Evolutionary conservation across 1,284 basidiomycete species (phyloP), one percentile per base, ranked within the genome.

Genomic region (Cystobasidium sp.): DNA sequence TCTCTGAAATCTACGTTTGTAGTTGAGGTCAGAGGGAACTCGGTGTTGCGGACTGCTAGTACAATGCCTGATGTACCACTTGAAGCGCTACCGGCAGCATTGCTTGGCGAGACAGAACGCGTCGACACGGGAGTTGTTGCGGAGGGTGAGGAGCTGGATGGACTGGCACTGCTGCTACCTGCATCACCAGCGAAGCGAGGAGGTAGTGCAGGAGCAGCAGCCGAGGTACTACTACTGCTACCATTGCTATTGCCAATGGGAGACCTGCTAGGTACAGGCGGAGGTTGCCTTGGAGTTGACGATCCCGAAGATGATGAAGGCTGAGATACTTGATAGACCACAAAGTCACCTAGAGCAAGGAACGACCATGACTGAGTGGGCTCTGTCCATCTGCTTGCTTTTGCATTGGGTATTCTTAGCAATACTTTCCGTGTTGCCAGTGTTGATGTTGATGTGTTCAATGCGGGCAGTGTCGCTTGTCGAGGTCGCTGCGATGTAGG

Each of bases 341-440:
- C 20, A 20, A 73, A 58, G 22, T 73, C 70, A 18, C 70, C 70
- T 20, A 73, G 63, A 8, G 62, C 63, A 20, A 73, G 52, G 49
- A 73, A 73, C 22, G n/a, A 22, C 70, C 63, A 65, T 16, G 51
- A 31, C 39, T 65, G 49, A 18, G 63, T 47, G 5, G 41, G n/a
- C 41, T 41, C 39, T 22, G 43, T 24, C 56, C 62, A 62, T 44
- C 63, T 65, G 22, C 49, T 64, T 55, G 70, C 70, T 41, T 73
- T 73, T 22, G 70, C 70, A 55, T 73, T 73, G 39, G 70, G 63
- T 44, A 73, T 55, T 37, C 53, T 66, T n/a, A 73, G 63, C 61
- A 73, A 52, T 20, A 73, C 39, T n/a, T 62, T 64, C 51, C 70
- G 61, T 22, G 61, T 31, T 37, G 61, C 46, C 4, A 51, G 2